Evolutionary conservation across 495 filamentous ascomycete species (phyloP), one percentile per base, ranked within the genome.

Genomic region (Tuber indicum): DNA sequence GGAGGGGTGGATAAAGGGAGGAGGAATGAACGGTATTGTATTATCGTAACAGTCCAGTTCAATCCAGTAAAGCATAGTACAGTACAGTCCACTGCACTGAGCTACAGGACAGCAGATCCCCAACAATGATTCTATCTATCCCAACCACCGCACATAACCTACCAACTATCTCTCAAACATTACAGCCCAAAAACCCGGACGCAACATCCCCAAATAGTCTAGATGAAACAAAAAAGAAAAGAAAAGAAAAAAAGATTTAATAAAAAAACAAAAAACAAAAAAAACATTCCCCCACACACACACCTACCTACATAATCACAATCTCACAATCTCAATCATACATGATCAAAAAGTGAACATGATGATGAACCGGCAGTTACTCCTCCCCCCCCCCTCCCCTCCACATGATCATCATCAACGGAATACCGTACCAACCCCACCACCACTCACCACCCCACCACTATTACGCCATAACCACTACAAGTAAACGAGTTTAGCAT

Each of bases 1-100:
- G n/a, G 58, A 26, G 9, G 7, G 7, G 21, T 7, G 9, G 49
- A 41, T 41, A 5, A 41, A 41, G 23, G 23, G 23, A 7, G 8
- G 23, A 32, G 58, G 58, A 66, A 66, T 26, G 58, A 32, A 66
- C 58, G 58, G 58, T 66, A 66, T 66, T 66, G 58, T 66, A 66
- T 66, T 32, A 66, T 66, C n/a, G 26, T 32, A 66, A 66, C 26
- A 32, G 58, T 32, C 32, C 58, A 32, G 58, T 66, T 32, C 58
- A 66, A 66, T 66, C 58, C n/a, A 66, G 58, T 32, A 26, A n/a
- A 32, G 58, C n/a, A 7, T 21, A 49, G 19, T 58, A n/a, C 49
- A 26, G 21, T 26, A 10, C 49, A 9, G 21, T 32, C 32, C 23
- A 21, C 49, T 10, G 39, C 39, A 5, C 39, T 41, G 39, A 2